Percentiles rank a stretch among this genome's conserved stretches.
These are phyloP conservation scores for Priceomyces fermenticarens DNA, from an alignment of 805 yeast genomes.

Conservation along the genomic window DNA sequence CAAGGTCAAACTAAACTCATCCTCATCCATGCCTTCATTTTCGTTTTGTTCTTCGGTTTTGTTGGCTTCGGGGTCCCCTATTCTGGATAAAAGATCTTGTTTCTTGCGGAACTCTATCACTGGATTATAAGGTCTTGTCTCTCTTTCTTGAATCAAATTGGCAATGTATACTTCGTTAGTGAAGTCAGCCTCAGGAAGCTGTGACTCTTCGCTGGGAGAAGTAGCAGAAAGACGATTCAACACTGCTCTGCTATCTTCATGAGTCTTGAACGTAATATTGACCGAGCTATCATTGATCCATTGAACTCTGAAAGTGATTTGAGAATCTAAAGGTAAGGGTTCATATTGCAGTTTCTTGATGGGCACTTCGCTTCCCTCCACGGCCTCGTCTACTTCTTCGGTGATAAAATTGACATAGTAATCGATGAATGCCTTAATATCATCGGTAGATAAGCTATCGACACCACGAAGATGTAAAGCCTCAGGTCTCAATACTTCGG, in stretches of 20 bases:
- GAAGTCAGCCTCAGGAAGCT: constrained; percentile 8
- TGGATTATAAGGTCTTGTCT: constrained; percentile 39
- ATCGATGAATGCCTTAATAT: constrained; percentile 55
- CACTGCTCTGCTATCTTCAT: constrained; percentile 38
- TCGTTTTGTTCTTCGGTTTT: constrained; percentile 10
- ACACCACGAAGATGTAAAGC: constrained; percentile 58
- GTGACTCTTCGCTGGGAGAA: constrained; percentile 12
- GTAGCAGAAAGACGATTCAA: constrained; percentile 31
- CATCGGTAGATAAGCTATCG: constrained; percentile 58
- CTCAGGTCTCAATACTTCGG: constrained; percentile 40
- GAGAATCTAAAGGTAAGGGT: constrained; percentile 22
- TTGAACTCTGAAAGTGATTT: constrained; percentile 45
- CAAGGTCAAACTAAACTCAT: constrained; percentile 34
- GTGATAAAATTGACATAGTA: constrained; percentile 36
- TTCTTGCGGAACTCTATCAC: constrained; percentile 31
- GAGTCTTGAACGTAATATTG: constrained; percentile 50
- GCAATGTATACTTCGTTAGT: constrained; percentile 16
- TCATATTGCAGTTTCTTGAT: constrained; percentile 14
- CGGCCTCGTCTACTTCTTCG: constrained; percentile 11
- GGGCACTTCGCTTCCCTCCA: constrained; percentile 13
- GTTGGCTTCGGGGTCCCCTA: constrained; percentile 19
- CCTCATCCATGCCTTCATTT: constrained; percentile 33
- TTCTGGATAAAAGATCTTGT: constrained; percentile 26
- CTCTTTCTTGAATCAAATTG: constrained; percentile 33
- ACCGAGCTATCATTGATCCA: constrained; percentile 68